These are phyloP conservation scores for Alternaria arbusti DNA, from an alignment of 2,329 filamentous ascomycete genomes.

Conservation along the genomic window DNA sequence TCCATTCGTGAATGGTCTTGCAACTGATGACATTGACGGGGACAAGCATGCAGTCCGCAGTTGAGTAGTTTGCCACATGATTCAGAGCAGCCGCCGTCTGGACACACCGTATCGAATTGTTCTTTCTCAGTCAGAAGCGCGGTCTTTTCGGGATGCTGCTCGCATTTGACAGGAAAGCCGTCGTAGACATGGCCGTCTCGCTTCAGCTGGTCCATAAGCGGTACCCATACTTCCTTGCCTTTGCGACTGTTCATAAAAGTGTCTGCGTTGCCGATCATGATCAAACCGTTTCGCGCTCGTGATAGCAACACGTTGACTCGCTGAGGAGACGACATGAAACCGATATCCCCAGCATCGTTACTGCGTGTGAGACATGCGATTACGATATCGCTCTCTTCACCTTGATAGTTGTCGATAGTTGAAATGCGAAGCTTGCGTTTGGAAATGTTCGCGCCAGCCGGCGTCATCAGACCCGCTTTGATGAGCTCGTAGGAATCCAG, in stretches of 20 bases:
- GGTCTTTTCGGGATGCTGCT: constrained; percentile 45
- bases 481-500: constrained; percentile 69
- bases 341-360: constrained; percentile 68
- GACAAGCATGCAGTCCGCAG: constrained; percentile 67
- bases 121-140: constrained; percentile 56
- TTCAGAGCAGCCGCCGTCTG: constrained; percentile 72
- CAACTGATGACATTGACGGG: constrained; percentile 66
- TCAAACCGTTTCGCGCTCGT: constrained; percentile 67
- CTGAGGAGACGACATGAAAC: constrained; percentile 71
- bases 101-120: constrained; percentile 68
- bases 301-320: constrained; percentile 74
- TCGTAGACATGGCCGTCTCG: constrained; percentile 54
- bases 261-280: constrained; percentile 73
- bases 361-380: constrained; percentile 72
- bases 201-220: constrained; percentile 64
- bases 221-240: constrained; percentile 63
- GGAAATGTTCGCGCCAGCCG: constrained; percentile 57
- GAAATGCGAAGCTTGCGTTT: constrained; percentile 67
- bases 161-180: constrained; percentile 45
- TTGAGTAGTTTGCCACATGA: constrained; percentile 61
- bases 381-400: constrained; percentile 77
- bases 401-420: constrained; percentile 80
- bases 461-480: constrained; percentile 65
- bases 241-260: constrained; percentile 69
- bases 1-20: constrained; percentile 63